Base-by-base conservation (phyloP, 176 grass and related monocot genomes). In the Musa schizocarpa region DNA sequence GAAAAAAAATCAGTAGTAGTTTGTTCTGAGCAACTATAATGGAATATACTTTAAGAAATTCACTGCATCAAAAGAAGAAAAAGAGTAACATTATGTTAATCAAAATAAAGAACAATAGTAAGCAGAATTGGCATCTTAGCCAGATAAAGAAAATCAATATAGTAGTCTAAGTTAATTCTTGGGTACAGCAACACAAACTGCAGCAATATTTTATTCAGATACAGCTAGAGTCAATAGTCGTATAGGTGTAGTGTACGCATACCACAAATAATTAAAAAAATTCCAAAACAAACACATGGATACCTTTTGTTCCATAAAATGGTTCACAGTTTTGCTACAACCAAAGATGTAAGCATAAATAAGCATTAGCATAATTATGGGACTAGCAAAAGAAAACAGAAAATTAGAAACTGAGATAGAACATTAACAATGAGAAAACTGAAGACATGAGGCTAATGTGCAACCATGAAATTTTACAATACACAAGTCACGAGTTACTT, bases 1-100 rank as follows among this genome's bases (percentile, higher is more conserved):
- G 78, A 75, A 82, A 86, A 64, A 75, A 51, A 87, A 79, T 81
- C 12, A 74, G 24, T 22, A 54, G 19, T 12, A 16, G 22, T 53
- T 56, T 25, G 52, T 57, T 26, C 22, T 55, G 6, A 70, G 43
- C 22, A 56, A 34, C 2, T 55, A 12, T 56, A 51, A 57, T 54
- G 22, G 53, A 16, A 54, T 20, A 17, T 23, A 21, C 13, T 25
- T 23, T 29, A 24, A 24, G 4, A 25, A 54, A 54, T 27, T 54
- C 17, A 24, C 25, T 73, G 9, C 11, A 14, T 53, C 20, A 63
- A 22, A 50, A 58, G 13, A 16, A 68, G 48, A 34, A 26, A 62
- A 63, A 59, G 10, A 14, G 8, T 21, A 74, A 4, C 26, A 12
- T 11, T 65, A 10, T 25, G 2, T 11, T 11, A 0, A 29, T 25